phyloP scores from a whole-genome alignment of 768 basidiomycete genomes.

The Suillus cothurnatus region DNA sequence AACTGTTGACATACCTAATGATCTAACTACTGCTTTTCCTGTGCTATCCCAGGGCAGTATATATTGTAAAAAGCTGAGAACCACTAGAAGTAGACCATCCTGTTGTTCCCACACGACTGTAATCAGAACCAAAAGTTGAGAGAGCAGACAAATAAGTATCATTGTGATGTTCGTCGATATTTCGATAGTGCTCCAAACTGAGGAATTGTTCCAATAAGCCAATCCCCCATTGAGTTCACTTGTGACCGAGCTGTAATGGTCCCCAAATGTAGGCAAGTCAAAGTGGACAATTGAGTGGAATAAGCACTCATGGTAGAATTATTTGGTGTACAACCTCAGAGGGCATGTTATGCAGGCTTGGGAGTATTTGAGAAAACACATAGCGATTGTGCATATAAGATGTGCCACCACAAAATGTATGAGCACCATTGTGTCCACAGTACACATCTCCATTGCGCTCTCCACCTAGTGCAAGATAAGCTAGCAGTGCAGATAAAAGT shows the following conservation, averaged over 20 bases:
- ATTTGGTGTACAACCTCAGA: conserved; percentile 60
- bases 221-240: conserved; percentile 58
- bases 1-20: conserved; percentile 35
- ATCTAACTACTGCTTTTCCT: conserved; percentile 16
- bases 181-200: conserved; percentile 62
- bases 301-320: conserved; percentile 60
- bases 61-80: conserved; percentile 55
- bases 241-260: no score
- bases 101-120: conserved; percentile 60
- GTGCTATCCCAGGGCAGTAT: conserved; percentile 43
- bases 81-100: conserved; percentile 62
- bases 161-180: conserved; percentile 42
- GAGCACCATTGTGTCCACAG: conserved; percentile 58
- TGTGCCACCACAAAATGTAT: conserved; percentile 56
- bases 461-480: conserved; percentile 49
- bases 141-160: conserved; percentile 52
- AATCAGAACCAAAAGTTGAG: conserved; percentile 63
- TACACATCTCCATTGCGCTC: conserved; percentile 61
- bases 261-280: conserved; percentile 75
- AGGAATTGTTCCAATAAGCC: conserved; percentile 42
- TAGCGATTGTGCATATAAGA: conserved; percentile 49
- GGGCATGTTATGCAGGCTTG: conserved; percentile 44
- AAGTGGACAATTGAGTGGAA: conserved; percentile 68
- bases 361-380: conserved; percentile 47
- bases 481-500: conserved; percentile 11